Conservation (phyloP, 768 basidiomycete genomes). For the Calvatia gigantea region DNA sequence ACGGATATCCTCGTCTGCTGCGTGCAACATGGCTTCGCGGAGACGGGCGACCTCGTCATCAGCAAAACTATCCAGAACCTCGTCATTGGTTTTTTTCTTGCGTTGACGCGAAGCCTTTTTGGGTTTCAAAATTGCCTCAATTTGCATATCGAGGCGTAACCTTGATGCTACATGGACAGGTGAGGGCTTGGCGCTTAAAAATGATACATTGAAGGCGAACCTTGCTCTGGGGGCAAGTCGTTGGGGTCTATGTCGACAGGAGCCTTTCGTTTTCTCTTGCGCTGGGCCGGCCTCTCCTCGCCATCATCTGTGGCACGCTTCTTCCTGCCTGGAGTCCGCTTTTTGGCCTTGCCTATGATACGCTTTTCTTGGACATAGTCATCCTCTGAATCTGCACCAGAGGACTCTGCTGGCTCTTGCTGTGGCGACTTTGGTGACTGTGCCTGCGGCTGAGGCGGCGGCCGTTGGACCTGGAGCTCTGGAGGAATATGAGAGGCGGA, state of each 20-base stretch:
- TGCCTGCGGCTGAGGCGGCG: constrained; percentile 33
- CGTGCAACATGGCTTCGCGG: constrained; percentile 83
- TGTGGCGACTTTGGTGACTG: constrained; percentile 21
- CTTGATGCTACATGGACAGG: constrained; percentile 57
- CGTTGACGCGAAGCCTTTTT: constrained; percentile 66
- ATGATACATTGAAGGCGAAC: constrained; percentile 32
- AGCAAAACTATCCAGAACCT: constrained; percentile 80
- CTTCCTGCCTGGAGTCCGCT: constrained; percentile 19
- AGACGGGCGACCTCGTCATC: constrained; percentile 90
- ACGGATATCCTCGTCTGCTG: constrained; percentile 80
- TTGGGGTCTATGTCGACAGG: constrained; percentile 63
- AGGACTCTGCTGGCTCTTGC: constrained; percentile 37
- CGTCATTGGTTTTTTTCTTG: constrained; percentile 77
- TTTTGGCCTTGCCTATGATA: constrained; percentile 28
- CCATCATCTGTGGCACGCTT: constrained; percentile 22
- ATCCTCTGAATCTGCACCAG: constrained; percentile 44
- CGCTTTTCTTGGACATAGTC: constrained; percentile 43
- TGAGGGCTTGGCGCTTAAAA: background rate
- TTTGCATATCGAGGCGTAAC: constrained; percentile 72
- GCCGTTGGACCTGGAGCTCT: constrained; percentile 32
- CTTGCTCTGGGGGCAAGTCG: constrained; percentile 75
- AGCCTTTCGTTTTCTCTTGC: constrained; percentile 56
- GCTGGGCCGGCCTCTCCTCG: constrained; percentile 30
- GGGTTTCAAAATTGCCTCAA: constrained; percentile 84
- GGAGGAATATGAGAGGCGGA: background rate